phyloP scores from a whole-genome alignment of 23 red algal species.

The Gracilaria domingensis region DNA sequence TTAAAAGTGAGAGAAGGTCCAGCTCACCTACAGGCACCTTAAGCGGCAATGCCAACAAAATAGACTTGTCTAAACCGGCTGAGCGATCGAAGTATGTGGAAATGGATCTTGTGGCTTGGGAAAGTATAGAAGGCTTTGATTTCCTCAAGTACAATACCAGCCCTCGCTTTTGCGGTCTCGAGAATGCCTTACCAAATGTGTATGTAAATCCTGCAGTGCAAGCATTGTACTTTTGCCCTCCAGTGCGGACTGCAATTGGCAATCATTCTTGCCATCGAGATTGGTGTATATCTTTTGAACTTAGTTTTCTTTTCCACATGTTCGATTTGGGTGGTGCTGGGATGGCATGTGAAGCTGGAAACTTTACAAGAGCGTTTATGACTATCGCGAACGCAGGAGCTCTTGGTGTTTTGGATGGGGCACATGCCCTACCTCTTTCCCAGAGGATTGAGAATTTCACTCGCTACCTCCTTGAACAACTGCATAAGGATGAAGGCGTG shows the following conservation, averaged over 20 bases:
- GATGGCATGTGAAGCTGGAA: slow-evolving; percentile 85
- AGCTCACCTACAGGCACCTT: neutral
- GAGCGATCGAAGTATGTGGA: slow-evolving; percentile 61
- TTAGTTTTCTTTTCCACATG: slow-evolving; percentile 93
- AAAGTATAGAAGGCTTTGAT: slow-evolving; percentile 93
- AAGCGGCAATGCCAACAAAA: neutral
- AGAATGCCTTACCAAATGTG: slow-evolving; percentile 92
- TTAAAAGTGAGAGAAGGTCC: neutral
- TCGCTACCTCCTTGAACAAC: slow-evolving; percentile 92
- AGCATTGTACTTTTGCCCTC: slow-evolving; percentile 79
- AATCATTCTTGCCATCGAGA: slow-evolving; percentile 76
- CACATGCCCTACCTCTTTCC: slow-evolving; percentile 53
- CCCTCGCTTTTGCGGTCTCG: slow-evolving; percentile 79
- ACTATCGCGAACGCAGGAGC: slow-evolving; percentile 84
- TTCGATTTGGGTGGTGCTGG: slow-evolving; percentile 85
- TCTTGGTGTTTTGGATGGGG: slow-evolving; percentile 87
- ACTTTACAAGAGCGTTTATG: slow-evolving; percentile 91
- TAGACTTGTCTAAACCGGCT: slow-evolving; percentile 49
- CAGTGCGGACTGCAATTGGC: slow-evolving; percentile 82
- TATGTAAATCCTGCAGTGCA: slow-evolving; percentile 96
- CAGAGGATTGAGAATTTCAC: slow-evolving; percentile 87
- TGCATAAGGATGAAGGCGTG: slow-evolving; percentile 70
- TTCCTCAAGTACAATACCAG: slow-evolving; percentile 88
- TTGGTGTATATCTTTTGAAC: slow-evolving; percentile 87
- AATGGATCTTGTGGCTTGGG: slow-evolving; percentile 82